Base-by-base conservation (phyloP, 441 rosid genomes). In the Viola pubescens region DNA sequence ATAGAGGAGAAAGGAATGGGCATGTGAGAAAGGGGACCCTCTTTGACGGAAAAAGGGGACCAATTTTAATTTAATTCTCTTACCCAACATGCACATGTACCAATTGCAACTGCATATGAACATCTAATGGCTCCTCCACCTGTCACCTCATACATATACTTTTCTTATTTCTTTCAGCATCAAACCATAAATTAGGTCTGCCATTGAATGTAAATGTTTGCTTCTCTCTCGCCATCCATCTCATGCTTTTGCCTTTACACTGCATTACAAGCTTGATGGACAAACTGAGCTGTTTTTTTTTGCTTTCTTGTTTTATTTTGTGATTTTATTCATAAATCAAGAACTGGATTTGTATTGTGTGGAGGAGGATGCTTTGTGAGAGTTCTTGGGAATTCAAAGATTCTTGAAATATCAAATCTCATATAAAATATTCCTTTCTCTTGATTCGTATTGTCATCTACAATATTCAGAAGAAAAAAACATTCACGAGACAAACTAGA, bases 11-110 rank as follows among this genome's bases (percentile, higher is more conserved):
- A 63, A 56, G 52, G 54, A 16, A 4, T 37, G 7, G 40, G 4
- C 42, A 40, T 6, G 59, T 42, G 48, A 52, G 39, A 16, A 6
- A 53, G 48, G 73, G 75, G 73, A 52, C 80, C 75, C 19, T 16
- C 19, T 16, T 16, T 16, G 19, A 16, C 19, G 19, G 48, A 52
- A 26, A 12, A 8, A 53, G 48, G 73, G 75, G 73, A 52, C 80
- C 75, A 2, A 26, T 26, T 26, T 26, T 26, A 39, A 48, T 13
- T 60, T 26, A 44, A 52, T 54, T 58, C 37, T 26, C 34, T 11
- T 10, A 53, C 16, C 55, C 58, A 54, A 44, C 57, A 56, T 9
- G 53, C 59, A 41, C 70, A 53, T 46, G 54, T 34, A 48, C n/a
- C 0, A 4, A 11, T 12, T 2, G 4, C 5, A 50, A 61, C 56